A percentile compares a stretch with the other conserved stretches of the same genome.
Evolutionary conservation across 169 alveolate genomes (phyloP).

Genomic region (Prorocentrum cordatum): DNA sequence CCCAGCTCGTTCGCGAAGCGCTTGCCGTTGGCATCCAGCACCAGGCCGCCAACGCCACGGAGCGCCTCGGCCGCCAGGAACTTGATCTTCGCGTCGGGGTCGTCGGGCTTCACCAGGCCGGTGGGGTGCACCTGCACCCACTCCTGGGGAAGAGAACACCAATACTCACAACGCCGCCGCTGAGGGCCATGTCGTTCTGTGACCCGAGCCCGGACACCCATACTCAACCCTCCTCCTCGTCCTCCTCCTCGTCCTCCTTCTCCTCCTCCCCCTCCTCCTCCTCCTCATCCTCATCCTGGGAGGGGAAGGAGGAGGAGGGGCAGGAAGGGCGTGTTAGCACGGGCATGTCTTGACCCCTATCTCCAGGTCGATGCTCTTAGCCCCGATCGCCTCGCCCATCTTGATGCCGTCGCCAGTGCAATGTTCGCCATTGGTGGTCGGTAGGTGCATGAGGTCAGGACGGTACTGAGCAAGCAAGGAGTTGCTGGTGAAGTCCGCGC

Average conservation of each 20-base stretch:
- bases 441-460: conserved; percentile 57
- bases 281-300: too few relatives aligned
- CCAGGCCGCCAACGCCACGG: conserved; percentile 76
- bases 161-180: too few relatives aligned
- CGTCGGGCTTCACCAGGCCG: conserved; percentile 68
- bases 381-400: conserved; percentile 71
- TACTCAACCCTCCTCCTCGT: too few relatives aligned
- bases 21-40: conserved; percentile 74
- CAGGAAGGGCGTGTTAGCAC: too few relatives aligned
- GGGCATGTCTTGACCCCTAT: too few relatives aligned
- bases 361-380: conserved; percentile 69
- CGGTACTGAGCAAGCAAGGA: conserved; percentile 56
- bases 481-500: conserved; percentile 59
- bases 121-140: conserved; percentile 74
- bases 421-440: conserved; percentile 66
- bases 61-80: conserved; percentile 75
- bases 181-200: too few relatives aligned
- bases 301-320: too few relatives aligned
- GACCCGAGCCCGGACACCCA: too few relatives aligned
- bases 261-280: too few relatives aligned
- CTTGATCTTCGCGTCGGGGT: conserved; percentile 58
- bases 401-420: conserved; percentile 66
- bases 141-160: too few relatives aligned
- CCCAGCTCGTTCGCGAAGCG: conserved; percentile 79
- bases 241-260: too few relatives aligned